These are phyloP conservation scores for Allium fistulosum DNA, from an alignment of 106 monocot species.

Conservation along the genomic window DNA sequence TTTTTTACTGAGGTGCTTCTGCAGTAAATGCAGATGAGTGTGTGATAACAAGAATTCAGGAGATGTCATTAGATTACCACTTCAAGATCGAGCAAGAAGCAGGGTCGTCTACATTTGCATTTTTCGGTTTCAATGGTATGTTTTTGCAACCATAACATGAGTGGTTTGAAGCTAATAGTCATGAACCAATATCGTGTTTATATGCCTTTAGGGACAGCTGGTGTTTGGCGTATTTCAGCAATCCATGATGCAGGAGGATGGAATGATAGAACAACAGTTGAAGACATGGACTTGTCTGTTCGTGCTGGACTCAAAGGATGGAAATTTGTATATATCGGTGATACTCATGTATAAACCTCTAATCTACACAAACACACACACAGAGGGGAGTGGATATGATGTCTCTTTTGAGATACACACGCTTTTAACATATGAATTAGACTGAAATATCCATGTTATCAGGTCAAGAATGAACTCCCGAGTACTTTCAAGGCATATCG, in stretches of 20 bases:
- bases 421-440: background rate
- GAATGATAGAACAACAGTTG: constrained; percentile 28
- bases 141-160: background rate
- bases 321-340: constrained; percentile 25
- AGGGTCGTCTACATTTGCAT: constrained; percentile 25
- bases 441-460: background rate
- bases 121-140: constrained; percentile 36
- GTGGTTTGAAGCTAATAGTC: background rate
- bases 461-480: constrained; percentile 38
- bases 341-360: constrained; percentile 14
- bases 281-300: constrained; percentile 31
- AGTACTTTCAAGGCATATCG: constrained; percentile 41
- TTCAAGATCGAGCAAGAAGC: constrained; percentile 31
- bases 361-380: too few species aligned
- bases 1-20: background rate
- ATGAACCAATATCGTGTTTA: too few species aligned
- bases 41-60: constrained; percentile 28
- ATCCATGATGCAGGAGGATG: constrained; percentile 27
- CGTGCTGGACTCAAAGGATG: constrained; percentile 23
- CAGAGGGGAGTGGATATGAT: too few species aligned
- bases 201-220: constrained; percentile 18
- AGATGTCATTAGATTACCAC: constrained; percentile 36
- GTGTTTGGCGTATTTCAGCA: constrained; percentile 29
- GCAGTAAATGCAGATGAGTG: constrained; percentile 29
- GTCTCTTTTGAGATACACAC: background rate